Evolutionary conservation across 495 filamentous ascomycete genomes (phyloP).

Genomic region (Pseudoneurospora amorphoporcata): DNA sequence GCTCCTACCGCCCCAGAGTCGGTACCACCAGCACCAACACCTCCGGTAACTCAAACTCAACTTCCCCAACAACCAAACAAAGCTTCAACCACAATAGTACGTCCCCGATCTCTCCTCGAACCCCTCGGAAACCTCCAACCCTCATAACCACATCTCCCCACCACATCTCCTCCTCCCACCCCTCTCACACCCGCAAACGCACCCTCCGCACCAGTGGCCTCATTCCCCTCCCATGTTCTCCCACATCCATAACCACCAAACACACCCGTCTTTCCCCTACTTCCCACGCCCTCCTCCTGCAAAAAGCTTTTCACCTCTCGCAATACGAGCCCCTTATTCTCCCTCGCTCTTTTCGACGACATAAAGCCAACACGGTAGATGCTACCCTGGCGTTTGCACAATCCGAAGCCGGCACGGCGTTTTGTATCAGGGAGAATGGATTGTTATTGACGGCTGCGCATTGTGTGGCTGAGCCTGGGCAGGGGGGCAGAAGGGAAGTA

Average conservation of each 20-base stretch:
- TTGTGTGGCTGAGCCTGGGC: conserved; percentile 29
- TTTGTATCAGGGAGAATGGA: conserved; percentile 32
- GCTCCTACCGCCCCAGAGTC: not conserved
- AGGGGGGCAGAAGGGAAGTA: too few relatives aligned
- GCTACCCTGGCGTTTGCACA: conserved; percentile 40
- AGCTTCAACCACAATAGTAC: not conserved
- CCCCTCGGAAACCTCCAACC: not conserved
- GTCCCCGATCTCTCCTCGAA: not conserved
- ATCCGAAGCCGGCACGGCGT: conserved; percentile 36
- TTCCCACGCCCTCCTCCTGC: conserved; percentile 10
- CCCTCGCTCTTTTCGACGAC: not conserved
- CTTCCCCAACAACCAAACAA: not conserved
- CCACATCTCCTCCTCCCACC: not conserved
- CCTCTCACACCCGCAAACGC: not conserved
- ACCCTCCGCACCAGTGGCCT: not conserved
- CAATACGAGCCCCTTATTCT: not conserved
- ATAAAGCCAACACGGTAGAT: not conserved
- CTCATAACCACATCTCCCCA: not conserved
- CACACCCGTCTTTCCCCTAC: not conserved
- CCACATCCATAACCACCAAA: not conserved
- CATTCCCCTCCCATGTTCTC: not conserved
- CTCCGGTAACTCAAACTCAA: not conserved
- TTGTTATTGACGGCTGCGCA: conserved; percentile 38
- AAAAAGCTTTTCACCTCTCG: conserved; percentile 10
- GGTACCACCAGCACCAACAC: not conserved